Percentiles rank a stretch among this genome's conserved stretches.
Conservation (phyloP, 495 filamentous ascomycete genomes). For the Acidomyces sp. region DNA sequence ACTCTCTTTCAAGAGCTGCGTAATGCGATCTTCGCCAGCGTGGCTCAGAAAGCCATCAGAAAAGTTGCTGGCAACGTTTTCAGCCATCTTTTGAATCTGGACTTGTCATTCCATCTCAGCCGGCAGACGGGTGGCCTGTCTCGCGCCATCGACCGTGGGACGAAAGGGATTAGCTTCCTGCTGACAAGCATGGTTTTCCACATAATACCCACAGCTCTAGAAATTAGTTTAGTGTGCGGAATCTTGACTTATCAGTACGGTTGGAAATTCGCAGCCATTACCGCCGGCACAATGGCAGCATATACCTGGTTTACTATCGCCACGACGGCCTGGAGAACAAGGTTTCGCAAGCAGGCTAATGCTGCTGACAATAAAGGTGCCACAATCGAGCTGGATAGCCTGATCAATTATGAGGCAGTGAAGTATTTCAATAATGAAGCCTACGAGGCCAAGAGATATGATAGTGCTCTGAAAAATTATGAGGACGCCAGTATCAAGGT, state of each 20-base stretch:
- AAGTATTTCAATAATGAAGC: constrained; percentile 99
- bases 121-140: constrained; percentile 92
- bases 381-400: constrained; percentile 86
- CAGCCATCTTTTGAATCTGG: constrained; percentile 72
- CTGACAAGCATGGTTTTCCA: constrained; percentile 98
- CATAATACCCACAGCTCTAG: constrained; percentile 81
- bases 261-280: constrained; percentile 79
- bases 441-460: constrained; percentile 83
- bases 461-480: constrained; percentile 71
- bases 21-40: constrained; percentile 92
- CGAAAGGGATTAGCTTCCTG: constrained; percentile 94
- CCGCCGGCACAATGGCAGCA: constrained; percentile 75
- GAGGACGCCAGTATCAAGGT: constrained; percentile 94
- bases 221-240: constrained; percentile 90
- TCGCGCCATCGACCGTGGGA: constrained; percentile 88
- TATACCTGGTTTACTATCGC: constrained; percentile 91
- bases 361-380: constrained; percentile 91
- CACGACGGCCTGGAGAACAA: constrained; percentile 93
- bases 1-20: constrained; percentile 80
- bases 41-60: constrained; percentile 92
- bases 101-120: constrained; percentile 84
- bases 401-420: constrained; percentile 97
- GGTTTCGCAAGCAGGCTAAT: constrained; percentile 87
- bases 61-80: constrained; percentile 85
- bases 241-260: constrained; percentile 94